A percentile compares a stretch with the other conserved stretches of the same genome.
Evolutionary conservation across 192 early-diverging fungal species (phyloP).

Genomic region (Coemansia sp.): DNA sequence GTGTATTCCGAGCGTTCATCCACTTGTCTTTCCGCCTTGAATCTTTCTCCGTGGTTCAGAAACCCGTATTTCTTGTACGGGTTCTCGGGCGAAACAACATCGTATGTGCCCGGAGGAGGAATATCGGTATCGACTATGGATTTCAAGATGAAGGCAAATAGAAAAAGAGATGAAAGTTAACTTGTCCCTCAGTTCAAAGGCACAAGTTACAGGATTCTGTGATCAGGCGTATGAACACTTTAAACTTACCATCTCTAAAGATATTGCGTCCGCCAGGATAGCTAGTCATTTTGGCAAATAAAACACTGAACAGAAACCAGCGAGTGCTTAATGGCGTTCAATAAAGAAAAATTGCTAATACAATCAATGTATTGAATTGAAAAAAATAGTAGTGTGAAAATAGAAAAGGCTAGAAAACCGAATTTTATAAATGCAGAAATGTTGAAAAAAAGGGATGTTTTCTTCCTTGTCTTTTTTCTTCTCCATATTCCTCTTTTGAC

Average conservation of each 20-base stretch:
- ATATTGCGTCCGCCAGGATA: constrained; percentile 47
- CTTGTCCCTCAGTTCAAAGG: background rate
- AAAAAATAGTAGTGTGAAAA: background rate
- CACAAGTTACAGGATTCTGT: too few relatives aligned
- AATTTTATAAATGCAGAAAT: too few relatives aligned
- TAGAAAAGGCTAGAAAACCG: too few relatives aligned
- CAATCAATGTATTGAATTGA: background rate
- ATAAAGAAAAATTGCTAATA: too few relatives aligned
- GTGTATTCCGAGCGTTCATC: background rate
- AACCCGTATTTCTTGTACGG: constrained; percentile 49
- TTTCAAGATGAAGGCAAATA: background rate
- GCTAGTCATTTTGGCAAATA: constrained; percentile 16
- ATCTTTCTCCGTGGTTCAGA: constrained; percentile 32
- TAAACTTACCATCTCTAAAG: constrained; percentile 39
- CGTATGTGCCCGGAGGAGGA: constrained; percentile 41
- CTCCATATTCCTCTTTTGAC: background rate
- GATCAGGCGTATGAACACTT: too few relatives aligned
- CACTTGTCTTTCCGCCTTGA: constrained; percentile 13
- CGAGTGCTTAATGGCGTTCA: too few relatives aligned
- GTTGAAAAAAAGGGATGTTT: too few relatives aligned
- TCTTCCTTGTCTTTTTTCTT: background rate
- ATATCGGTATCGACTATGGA: constrained; percentile 44
- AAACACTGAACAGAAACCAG: background rate
- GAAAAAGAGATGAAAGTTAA: background rate
- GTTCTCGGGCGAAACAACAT: constrained; percentile 36